Evolutionary conservation across 2,329 filamentous ascomycete genomes (phyloP).

Genomic region (Penicillium sp.): DNA sequence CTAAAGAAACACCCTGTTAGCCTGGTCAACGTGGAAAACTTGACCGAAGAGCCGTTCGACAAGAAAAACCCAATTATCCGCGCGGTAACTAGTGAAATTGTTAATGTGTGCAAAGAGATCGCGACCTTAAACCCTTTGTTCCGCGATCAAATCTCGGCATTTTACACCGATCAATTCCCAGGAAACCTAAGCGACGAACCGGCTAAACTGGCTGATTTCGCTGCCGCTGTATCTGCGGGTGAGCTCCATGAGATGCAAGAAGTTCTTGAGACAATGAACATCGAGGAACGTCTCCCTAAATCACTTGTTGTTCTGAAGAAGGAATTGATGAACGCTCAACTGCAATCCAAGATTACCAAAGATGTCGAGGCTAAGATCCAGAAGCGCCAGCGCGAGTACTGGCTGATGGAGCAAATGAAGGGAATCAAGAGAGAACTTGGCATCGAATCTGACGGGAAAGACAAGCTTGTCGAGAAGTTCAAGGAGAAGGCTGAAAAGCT

Average conservation of each 20-base stretch:
- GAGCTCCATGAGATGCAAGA: constrained; percentile 91
- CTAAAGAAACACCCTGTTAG: constrained; percentile 88
- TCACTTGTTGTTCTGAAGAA: constrained; percentile 92
- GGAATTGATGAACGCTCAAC: constrained; percentile 94
- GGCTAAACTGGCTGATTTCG: constrained; percentile 93
- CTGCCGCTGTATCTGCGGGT: constrained; percentile 91
- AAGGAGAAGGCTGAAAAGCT: constrained; percentile 91
- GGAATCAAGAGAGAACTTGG: constrained; percentile 93
- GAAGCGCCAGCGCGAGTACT: constrained; percentile 96
- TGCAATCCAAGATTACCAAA: constrained; percentile 96
- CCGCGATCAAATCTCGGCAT: constrained; percentile 94
- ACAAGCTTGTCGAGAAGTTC: constrained; percentile 96
- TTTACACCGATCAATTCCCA: constrained; percentile 90
- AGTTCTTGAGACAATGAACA: constrained; percentile 80
- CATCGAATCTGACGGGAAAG: constrained; percentile 95
- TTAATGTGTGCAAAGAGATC: constrained; percentile 98
- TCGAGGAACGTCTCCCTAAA: constrained; percentile 90
- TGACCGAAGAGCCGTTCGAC: constrained; percentile 84
- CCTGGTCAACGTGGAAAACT: constrained; percentile 91
- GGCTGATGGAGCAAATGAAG: constrained; percentile 99
- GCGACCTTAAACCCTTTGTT: constrained; percentile 92
- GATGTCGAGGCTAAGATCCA: constrained; percentile 97
- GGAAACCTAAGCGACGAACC: constrained; percentile 95
- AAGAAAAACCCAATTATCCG: constrained; percentile 85
- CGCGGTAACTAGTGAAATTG: constrained; percentile 93